Evolutionary conservation across 352 stramenopile species (phyloP).

Genomic region (Pythium brassicae): DNA sequence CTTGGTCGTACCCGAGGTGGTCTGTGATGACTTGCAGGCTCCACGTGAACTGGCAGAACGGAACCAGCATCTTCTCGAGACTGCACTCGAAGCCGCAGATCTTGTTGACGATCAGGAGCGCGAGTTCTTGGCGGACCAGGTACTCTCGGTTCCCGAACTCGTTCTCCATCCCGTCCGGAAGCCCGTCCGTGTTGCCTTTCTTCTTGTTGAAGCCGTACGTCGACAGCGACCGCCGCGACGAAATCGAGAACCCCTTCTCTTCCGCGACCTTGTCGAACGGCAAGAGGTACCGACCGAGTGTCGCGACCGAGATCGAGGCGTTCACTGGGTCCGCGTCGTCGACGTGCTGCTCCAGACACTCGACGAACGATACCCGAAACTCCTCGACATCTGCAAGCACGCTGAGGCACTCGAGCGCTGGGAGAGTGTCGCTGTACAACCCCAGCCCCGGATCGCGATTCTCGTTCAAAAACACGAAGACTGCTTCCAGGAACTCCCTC

Average conservation of each 20-base stretch:
- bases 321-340: conserved; percentile 57
- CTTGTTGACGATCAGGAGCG: conserved; percentile 75
- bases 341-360: conserved; percentile 60
- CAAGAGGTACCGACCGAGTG: conserved; percentile 67
- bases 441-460: conserved; percentile 67
- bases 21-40: conserved; percentile 80
- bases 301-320: conserved; percentile 72
- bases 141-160: conserved; percentile 83
- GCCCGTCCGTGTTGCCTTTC: conserved; percentile 26
- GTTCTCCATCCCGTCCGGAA: conserved; percentile 39
- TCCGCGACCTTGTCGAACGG: conserved; percentile 54
- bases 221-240: conserved; percentile 65
- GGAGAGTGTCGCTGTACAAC: conserved; percentile 76
- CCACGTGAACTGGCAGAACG: conserved; percentile 77
- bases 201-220: conserved; percentile 75
- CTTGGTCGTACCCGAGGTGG: conserved; percentile 76
- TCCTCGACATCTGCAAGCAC: conserved; percentile 55
- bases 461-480: conserved; percentile 79
- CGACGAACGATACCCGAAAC: conserved; percentile 53
- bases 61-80: conserved; percentile 67
- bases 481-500: conserved; percentile 49
- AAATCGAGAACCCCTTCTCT: conserved; percentile 64
- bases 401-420: conserved; percentile 66
- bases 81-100: conserved; percentile 70
- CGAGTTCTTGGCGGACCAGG: conserved; percentile 66